Evolutionary conservation across 805 yeast species (phyloP).

Genomic region (Schizosaccharomyces osmophilus): DNA sequence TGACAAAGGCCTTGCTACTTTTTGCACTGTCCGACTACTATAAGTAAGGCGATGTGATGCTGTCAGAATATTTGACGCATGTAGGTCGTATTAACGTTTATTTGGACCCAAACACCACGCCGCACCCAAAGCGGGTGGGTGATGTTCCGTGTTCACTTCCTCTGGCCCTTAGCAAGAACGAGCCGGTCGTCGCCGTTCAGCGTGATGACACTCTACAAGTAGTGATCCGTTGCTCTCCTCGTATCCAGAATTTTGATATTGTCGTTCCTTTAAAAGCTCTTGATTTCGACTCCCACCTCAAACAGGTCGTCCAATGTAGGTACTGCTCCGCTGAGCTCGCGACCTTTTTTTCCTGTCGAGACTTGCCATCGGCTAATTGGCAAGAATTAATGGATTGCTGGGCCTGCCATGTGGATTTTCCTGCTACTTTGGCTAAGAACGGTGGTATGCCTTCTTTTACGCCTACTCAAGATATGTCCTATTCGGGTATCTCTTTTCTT

Average conservation of each 20-base stretch:
- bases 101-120: background rate
- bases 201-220: background rate
- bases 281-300: background rate
- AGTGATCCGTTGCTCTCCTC: background rate
- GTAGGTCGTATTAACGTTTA: background rate
- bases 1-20: too few species aligned
- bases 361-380: constrained; percentile 86
- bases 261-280: background rate
- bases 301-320: background rate
- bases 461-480: background rate
- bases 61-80: background rate
- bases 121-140: background rate
- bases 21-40: too few species aligned
- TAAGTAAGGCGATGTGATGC: background rate
- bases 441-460: background rate
- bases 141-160: background rate
- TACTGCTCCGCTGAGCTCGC: background rate
- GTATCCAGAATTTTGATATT: background rate
- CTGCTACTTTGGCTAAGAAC: background rate
- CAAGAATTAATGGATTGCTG: constrained; percentile 87
- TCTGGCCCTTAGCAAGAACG: background rate
- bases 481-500: background rate
- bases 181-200: background rate
- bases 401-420: constrained; percentile 49
- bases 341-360: constrained; percentile 10